phyloP scores from a whole-genome alignment of 2,329 filamentous ascomycete genomes.

The Cladosporium sp. region DNA sequence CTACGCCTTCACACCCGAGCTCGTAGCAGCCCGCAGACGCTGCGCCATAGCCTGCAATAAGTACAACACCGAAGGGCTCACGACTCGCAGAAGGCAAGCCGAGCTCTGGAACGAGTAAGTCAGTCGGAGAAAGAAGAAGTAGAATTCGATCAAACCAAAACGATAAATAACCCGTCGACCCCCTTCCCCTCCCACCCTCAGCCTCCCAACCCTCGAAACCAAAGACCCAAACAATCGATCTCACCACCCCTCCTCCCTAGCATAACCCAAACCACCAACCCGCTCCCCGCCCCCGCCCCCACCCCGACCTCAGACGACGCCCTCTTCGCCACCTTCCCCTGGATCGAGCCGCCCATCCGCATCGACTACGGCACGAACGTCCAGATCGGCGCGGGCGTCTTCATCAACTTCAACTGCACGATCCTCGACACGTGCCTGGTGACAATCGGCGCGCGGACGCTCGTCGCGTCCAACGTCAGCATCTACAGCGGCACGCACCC shows the following conservation, averaged over 20 bases:
- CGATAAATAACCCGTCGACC: neutral
- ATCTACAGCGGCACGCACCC: conserved; percentile 74
- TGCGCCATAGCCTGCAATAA: conserved; percentile 55
- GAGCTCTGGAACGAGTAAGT: conserved; percentile 68
- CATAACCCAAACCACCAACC: conserved; percentile 55
- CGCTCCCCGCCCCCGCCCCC: conserved; percentile 54
- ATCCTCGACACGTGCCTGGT: conserved; percentile 73
- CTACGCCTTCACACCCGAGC: conserved; percentile 64
- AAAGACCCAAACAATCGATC: too few relatives aligned
- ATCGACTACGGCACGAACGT: conserved; percentile 77
- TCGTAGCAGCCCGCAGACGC: conserved; percentile 56
- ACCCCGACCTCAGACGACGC: conserved; percentile 59
- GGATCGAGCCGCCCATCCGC: conserved; percentile 61
- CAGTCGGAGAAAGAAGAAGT: conserved; percentile 24
- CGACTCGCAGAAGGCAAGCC: conserved; percentile 55
- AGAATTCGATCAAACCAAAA: neutral
- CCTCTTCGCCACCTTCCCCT: conserved; percentile 59
- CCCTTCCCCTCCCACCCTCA: neutral
- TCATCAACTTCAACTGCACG: conserved; percentile 67
- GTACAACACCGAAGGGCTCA: conserved; percentile 57
- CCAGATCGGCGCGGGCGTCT: conserved; percentile 62
- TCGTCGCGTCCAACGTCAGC: conserved; percentile 72
- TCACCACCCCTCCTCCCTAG: conserved; percentile 35
- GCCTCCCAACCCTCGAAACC: neutral
- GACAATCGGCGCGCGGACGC: conserved; percentile 66